Evolutionary conservation across 2,329 filamentous ascomycete species (phyloP).

Genomic region (Ceratocystis lukuohia): DNA sequence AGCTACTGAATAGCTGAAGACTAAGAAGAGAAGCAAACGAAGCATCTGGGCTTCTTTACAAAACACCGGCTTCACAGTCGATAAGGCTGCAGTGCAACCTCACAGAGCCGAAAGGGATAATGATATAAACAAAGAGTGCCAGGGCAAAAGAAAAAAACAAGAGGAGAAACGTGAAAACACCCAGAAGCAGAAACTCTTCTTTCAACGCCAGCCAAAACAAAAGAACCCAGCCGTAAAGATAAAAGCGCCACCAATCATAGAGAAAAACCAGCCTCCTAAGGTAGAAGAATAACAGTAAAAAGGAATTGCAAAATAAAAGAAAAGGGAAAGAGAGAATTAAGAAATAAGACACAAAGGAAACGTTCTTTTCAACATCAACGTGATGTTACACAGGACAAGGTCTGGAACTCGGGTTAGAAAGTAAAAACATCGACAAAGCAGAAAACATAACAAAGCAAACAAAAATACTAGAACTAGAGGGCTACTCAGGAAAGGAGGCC

Average conservation of each 20-base stretch:
- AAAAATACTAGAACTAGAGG: background rate
- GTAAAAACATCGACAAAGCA: background rate
- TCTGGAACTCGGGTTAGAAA: background rate
- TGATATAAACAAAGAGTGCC: background rate
- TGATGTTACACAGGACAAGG: background rate
- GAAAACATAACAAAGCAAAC: background rate
- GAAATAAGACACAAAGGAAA: background rate
- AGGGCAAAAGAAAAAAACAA: background rate
- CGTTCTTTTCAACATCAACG: background rate
- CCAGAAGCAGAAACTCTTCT: background rate
- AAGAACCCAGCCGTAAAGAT: background rate
- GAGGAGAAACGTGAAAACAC: constrained; percentile 1
- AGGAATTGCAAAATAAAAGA: background rate
- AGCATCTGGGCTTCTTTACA: background rate
- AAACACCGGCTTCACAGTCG: background rate
- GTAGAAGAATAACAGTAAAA: background rate
- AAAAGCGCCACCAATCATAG: background rate
- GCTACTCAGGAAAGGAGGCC: too few relatives aligned
- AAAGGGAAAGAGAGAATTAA: background rate
- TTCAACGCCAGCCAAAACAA: background rate
- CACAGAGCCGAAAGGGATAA: background rate
- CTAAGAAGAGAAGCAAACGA: background rate
- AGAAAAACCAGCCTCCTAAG: background rate
- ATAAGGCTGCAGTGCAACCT: background rate
- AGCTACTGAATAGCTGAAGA: background rate